Evolutionary conservation across 495 filamentous ascomycete genomes (phyloP).

Genomic region (Cercophora sp.): DNA sequence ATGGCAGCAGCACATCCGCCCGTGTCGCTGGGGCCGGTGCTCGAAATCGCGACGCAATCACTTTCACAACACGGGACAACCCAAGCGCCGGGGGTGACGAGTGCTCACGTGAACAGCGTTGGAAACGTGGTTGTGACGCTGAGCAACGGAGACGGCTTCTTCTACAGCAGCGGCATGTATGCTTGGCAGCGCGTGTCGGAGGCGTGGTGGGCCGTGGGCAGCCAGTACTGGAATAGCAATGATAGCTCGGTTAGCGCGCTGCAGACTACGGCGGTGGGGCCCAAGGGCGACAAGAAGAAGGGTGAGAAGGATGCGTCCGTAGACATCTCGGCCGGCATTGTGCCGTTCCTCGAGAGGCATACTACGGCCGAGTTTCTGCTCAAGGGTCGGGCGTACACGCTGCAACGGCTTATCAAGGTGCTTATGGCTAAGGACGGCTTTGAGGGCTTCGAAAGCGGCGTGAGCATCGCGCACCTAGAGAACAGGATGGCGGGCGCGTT

Average conservation of each 20-base stretch:
- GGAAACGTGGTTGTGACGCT: conserved; percentile 80
- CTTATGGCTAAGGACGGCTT: conserved; percentile 82
- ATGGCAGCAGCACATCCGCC: conserved; percentile 83
- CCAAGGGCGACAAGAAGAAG: conserved; percentile 32
- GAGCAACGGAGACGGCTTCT: conserved; percentile 88
- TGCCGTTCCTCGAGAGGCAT: conserved; percentile 87
- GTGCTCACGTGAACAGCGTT: conserved; percentile 82
- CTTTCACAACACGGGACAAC: conserved; percentile 68
- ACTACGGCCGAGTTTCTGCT: conserved; percentile 92
- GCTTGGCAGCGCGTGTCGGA: conserved; percentile 95
- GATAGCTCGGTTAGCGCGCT: conserved; percentile 76
- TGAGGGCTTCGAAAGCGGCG: conserved; percentile 83
- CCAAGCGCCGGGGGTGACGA: conserved; percentile 74
- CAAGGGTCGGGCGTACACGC: conserved; percentile 79
- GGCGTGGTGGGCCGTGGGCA: conserved; percentile 96
- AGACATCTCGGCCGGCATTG: conserved; percentile 83
- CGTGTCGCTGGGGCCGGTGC: conserved; percentile 80
- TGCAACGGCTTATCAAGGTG: conserved; percentile 84
- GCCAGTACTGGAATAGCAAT: conserved; percentile 97
- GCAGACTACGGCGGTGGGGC: conserved; percentile 61
- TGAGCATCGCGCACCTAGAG: conserved; percentile 92
- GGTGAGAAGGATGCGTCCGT: conserved; percentile 51
- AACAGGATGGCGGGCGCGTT: conserved; percentile 88
- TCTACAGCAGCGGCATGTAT: conserved; percentile 76
- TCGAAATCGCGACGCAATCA: conserved; percentile 70